phyloP scores from a whole-genome alignment of 192 early-diverging fungal genomes.

The Umbelopsis ramanniana region DNA sequence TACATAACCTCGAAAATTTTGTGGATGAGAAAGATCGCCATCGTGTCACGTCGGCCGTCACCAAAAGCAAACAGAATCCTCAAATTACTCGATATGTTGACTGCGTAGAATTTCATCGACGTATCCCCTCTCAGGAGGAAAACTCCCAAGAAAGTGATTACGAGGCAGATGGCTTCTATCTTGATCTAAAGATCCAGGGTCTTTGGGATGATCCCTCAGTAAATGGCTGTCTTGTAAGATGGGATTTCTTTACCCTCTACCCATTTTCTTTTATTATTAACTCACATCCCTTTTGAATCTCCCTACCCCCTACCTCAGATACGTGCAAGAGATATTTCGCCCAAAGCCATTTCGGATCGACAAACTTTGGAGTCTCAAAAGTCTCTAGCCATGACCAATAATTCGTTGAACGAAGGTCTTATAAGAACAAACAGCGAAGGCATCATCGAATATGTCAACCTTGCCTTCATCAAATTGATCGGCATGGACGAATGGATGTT shows the following conservation, averaged over 20 bases:
- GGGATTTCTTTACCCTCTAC: too few species aligned
- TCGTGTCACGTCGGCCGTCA: not conserved
- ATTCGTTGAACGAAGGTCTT: constrained; percentile 24
- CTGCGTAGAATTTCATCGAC: constrained; percentile 14
- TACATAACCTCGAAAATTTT: constrained; percentile 6
- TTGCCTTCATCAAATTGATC: constrained; percentile 24
- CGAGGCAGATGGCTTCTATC: constrained; percentile 1
- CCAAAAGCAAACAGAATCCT: constrained; percentile 18
- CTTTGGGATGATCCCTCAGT: constrained; percentile 19
- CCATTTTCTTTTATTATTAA: too few species aligned
- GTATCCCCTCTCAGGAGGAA: not conserved
- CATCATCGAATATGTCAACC: constrained; percentile 25
- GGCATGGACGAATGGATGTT: constrained; percentile 13
- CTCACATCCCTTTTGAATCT: not conserved
- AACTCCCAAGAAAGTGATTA: not conserved
- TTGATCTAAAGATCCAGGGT: constrained; percentile 24
- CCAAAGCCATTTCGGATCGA: not conserved
- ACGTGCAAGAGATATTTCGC: constrained; percentile 9
- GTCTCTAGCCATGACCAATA: constrained; percentile 19
- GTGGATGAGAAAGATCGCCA: constrained; percentile 18
- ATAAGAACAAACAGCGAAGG: constrained; percentile 25
- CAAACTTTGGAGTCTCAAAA: constrained; percentile 18
- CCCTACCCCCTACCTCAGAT: constrained; percentile 16
- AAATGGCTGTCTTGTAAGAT: constrained; percentile 26
- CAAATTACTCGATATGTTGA: not conserved